Evolutionary conservation across 495 filamentous ascomycete species (phyloP), one percentile per base, ranked within the genome.

Genomic region (Daldinia grandis): DNA sequence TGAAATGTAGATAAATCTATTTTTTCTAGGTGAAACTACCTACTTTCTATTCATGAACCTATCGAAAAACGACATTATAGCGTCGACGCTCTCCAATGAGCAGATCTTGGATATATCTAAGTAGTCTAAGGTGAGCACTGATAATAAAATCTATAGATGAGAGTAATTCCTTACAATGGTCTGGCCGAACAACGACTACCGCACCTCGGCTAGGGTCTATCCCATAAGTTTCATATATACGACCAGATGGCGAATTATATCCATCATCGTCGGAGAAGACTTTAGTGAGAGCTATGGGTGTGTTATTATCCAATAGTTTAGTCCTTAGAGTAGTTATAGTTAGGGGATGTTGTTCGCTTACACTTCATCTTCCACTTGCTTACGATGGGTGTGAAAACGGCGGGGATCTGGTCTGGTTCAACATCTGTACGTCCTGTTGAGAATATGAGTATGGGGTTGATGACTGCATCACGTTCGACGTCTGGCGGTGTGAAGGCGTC

Each of bases 191-290:
- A 62, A 92, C 78, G 3, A 88, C 81, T 28, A 91, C 47, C 0
- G 85, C 86, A 0, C 90, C 90, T n/a, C 78, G 57, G 5, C 78
- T 58, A 0, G 82, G 77, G 56, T 86, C 81, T 27, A 92, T 79
- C 0, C 86, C 89, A 50, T 90, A 89, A 7, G 80, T 78, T 38
- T 90, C 79, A 67, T 92, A 92, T 3, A 85, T 85, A 31, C 90
- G 83, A 0, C 89, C 89, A 56, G 90, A 87, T n/a, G 84, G 86
- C 5, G 82, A 79, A 62, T 91, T 87, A 76, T 90, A 89, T 75
- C 85, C 88, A 59, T 89, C 85, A 57, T 91, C 90, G 62, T 93
- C 90, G 37, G 87, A 85, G 75, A 84, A 92, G 4, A 87, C 82
- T 62, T 91, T 91, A 57, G 88, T 83, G 1, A 89, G 69, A 66